Conservation (phyloP, 2,329 filamentous ascomycete species). For the Neofusicoccum sp. region DNA sequence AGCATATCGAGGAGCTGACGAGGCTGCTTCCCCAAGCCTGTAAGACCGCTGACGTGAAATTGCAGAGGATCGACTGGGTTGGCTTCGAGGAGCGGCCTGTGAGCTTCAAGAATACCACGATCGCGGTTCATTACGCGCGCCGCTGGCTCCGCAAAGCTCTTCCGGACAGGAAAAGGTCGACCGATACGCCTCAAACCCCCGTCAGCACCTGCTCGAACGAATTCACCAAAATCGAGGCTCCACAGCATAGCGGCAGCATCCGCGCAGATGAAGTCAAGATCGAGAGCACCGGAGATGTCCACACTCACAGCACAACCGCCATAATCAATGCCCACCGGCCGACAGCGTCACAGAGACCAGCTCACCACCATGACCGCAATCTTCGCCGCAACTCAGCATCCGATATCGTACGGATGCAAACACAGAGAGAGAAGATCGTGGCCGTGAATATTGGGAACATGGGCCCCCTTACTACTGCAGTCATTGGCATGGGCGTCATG, state of each 20-base stretch:
- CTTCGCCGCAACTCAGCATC: too few relatives aligned
- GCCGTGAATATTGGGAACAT: not conserved
- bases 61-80: constrained; percentile 35
- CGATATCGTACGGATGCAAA: not conserved
- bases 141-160: not conserved
- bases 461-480: not conserved
- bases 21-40: constrained; percentile 28
- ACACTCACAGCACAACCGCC: too few relatives aligned
- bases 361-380: too few relatives aligned
- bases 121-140: not conserved
- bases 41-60: constrained; percentile 28
- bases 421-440: not conserved
- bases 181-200: too few relatives aligned
- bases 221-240: too few relatives aligned
- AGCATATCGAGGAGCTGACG: constrained; percentile 33
- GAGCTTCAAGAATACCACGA: not conserved
- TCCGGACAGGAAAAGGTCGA: not conserved
- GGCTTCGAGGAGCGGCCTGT: constrained; percentile 5
- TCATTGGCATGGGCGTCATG: not conserved
- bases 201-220: too few relatives aligned
- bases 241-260: too few relatives aligned
- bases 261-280: too few relatives aligned
- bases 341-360: too few relatives aligned
- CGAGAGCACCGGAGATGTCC: too few relatives aligned
- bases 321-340: too few relatives aligned